A percentile compares a stretch with the other conserved stretches of the same genome.
Evolutionary conservation across 306 rosid species (phyloP).

Genomic region (Trifolium dubium): DNA sequence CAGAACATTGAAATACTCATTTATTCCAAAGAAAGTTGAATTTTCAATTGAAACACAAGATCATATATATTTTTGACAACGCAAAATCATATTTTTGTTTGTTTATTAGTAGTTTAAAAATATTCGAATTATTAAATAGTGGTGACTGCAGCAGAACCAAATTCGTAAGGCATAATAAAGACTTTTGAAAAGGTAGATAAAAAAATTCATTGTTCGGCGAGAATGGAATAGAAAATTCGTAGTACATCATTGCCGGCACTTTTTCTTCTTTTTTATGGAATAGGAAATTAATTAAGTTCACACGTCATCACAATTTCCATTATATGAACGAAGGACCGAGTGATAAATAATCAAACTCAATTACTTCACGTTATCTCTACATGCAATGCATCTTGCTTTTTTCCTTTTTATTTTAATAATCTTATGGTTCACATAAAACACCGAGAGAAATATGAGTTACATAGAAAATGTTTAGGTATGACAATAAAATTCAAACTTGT

Average conservation of each 20-base stretch:
- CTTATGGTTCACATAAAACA: no score
- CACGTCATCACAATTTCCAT: conserved; percentile 1
- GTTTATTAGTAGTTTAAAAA: no score
- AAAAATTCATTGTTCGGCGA: not conserved
- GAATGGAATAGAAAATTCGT: not conserved
- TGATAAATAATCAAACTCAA: not conserved
- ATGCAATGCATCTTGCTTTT: not conserved
- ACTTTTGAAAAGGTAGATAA: not conserved
- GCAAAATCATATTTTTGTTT: no score
- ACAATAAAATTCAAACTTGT: no score
- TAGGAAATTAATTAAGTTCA: not conserved
- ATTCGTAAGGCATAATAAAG: not conserved
- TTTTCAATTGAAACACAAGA: no score
- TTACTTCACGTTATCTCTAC: not conserved
- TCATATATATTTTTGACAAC: no score
- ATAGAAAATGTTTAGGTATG: no score
- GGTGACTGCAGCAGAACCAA: not conserved
- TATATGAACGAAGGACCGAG: not conserved
- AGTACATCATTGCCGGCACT: not conserved
- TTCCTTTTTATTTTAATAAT: not conserved
- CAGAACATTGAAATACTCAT: no score
- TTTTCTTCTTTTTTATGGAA: no score
- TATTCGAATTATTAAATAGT: not conserved
- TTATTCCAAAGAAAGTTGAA: no score
- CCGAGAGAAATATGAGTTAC: no score